Conservation (phyloP, 108 stramenopile genomes). For the Aurantiochytrium sp. region DNA sequence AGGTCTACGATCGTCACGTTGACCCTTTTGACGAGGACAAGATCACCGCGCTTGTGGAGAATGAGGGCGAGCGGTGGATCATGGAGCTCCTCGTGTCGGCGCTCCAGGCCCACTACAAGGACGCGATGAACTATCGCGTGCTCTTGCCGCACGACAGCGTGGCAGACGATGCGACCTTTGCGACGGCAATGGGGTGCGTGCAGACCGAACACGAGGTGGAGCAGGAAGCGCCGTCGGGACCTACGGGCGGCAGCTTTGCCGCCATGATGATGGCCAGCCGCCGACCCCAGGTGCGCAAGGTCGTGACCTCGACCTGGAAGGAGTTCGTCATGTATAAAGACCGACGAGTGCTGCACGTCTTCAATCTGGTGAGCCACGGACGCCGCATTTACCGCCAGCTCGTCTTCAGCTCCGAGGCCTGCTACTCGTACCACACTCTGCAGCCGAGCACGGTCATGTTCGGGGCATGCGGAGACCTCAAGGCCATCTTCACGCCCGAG, state of each 20-base stretch:
- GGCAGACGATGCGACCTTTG: neutral
- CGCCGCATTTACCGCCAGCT: conserved; percentile 31
- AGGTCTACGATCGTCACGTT: neutral
- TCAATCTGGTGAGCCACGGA: conserved; percentile 33
- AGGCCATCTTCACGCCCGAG: neutral
- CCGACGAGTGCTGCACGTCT: conserved; percentile 25
- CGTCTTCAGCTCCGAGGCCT: neutral
- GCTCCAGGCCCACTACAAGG: neutral
- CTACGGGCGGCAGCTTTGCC: neutral
- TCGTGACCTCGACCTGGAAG: conserved; percentile 29
- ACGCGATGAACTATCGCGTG: neutral
- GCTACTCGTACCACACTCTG: neutral
- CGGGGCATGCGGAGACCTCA: neutral
- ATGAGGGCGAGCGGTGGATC: neutral
- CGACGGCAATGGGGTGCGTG: conserved; percentile 2
- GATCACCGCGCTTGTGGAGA: neutral
- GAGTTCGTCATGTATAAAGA: conserved; percentile 31
- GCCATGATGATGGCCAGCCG: neutral
- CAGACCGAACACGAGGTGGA: conserved; percentile 2
- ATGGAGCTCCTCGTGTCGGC: neutral
- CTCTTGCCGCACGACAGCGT: neutral
- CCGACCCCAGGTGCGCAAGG: neutral
- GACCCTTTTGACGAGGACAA: conserved; percentile 29
- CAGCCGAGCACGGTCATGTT: conserved; percentile 16
- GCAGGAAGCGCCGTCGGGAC: neutral